These are phyloP conservation scores for Pseudogymnoascus sp. DNA, from an alignment of 2,329 filamentous ascomycete genomes.

Conservation along the genomic window DNA sequence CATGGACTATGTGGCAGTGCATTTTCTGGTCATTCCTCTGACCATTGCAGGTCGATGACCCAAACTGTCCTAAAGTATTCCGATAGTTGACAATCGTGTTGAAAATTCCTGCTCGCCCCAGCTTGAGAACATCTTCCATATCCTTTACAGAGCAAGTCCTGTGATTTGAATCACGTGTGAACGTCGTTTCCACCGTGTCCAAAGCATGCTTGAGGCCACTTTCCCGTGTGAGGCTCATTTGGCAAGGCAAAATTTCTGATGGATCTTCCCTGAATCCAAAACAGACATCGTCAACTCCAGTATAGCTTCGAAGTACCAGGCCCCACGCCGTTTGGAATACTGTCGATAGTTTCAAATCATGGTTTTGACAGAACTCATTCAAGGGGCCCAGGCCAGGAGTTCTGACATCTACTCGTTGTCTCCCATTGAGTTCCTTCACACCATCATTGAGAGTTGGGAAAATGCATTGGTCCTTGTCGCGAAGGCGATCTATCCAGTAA, in stretches of 20 bases:
- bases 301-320: slow-evolving; percentile 41
- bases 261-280: slow-evolving; percentile 39
- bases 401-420: neutral
- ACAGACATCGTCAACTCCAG: slow-evolving; percentile 39
- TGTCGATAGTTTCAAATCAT: neutral
- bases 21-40: neutral
- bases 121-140: slow-evolving; percentile 10
- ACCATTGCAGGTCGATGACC: neutral
- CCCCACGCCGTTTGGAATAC: slow-evolving; percentile 46
- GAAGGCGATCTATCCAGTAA: neutral
- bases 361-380: neutral
- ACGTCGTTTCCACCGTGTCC: neutral
- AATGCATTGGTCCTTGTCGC: neutral
- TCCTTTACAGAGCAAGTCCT: slow-evolving; percentile 4
- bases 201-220: neutral
- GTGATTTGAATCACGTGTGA: neutral
- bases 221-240: neutral
- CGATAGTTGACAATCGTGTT: neutral
- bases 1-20: neutral
- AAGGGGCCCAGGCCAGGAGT: neutral
- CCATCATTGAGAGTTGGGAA: neutral
- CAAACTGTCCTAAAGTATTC: too few species aligned
- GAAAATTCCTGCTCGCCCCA: neutral
- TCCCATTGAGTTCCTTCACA: neutral
- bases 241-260: neutral